Evolutionary conservation across 768 basidiomycete genomes (phyloP), one percentile per base, ranked within the genome.

Genomic region (Naganishia friedmannii): DNA sequence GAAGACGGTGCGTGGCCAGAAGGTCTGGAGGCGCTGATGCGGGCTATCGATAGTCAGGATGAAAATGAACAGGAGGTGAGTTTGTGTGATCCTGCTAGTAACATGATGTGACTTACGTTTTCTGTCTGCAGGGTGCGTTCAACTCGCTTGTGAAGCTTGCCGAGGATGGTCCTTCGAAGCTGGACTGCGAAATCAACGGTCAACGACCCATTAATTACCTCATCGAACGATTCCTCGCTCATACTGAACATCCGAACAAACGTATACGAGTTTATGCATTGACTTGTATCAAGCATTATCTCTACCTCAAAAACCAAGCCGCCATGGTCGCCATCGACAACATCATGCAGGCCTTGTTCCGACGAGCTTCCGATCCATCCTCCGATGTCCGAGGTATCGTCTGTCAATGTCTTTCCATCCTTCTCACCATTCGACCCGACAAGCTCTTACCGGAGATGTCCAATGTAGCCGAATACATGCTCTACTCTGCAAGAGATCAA

Each of bases 391-490:
- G 96, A 65, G 89, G 91, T 72, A 90, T 92, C 77, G 95, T 99
- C 69, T 99, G 96, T 82, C 92, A 94, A 77, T 91, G 93, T 3
- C 88, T 99, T 70, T 93, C 95, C 23, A 84, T 95, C 21, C 89
- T 99, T 37, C 88, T 99, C 54, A 92, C 92, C 32, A 89, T 91
- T 42, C 89, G 93, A 10, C 92, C 96, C 0, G 93, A 96, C 81
- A 95, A 95, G 81, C 88, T 99, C 73, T 89, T 98, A 85, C 96
- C 95, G 0, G 93, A 97, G 80, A 91, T 99, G 86, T 80, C 84
- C 28, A 93, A 92, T 74, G 96, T 99, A 51, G 93, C 95, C 31
- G 93, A 96, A 80, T 99, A 96, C 82, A 98, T 99, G 92, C 86
- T 98, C 46, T 98, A 93, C 83, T 95, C 93, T 31, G 97, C 93